Evolutionary conservation across 2,329 filamentous ascomycete species (phyloP), one percentile per base, ranked within the genome.

Genomic region (Plenodomus tracheiphilus): DNA sequence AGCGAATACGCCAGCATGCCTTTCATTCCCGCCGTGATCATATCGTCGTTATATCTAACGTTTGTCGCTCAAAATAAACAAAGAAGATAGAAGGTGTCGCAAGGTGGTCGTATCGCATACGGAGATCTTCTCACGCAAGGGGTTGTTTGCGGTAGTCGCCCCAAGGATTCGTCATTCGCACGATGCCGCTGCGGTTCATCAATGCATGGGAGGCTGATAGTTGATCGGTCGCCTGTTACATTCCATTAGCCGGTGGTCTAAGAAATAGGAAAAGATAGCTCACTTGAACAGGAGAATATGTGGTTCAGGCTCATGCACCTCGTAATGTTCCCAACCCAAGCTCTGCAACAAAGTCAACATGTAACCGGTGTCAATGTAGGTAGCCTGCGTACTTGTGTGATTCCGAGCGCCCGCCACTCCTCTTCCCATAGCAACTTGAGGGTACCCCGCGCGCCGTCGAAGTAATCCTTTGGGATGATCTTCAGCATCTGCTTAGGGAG

Each of bases 201-300:
- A 73, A 55, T 74, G 69, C 64, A 68, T 69, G 15, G 88, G 87
- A 53, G 88, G 83, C 71, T 92, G 87, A 74, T 90, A 94, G 76
- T 93, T 91, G 67, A 94, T 86, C 46, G 89, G 88, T 62, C 89
- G 86, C 78, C 89, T 94, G 58, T 36, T 21, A 28, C 28, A 32
- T 32, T 32, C 10, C 9, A 32, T 32, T 32, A 32, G 28, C 28
- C 11, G 28, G 28, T 32, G 28, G 6, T 32, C 6, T 4, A 15
- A 32, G 28, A 32, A 11, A 15, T 11, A 8, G 8, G 28, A 30
- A 39, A 40, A 25, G 59, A 54, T 16, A 21, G 80, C 89, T 74
- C 78, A 97, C 93, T 99, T 99, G 84, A 99, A 99, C 25, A 99
- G 84, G 46, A 99, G 83, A 68, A 99, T 99, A 74, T 99, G 94